Percentiles rank a stretch among this genome's conserved stretches.
These are phyloP conservation scores for Camellia sinensis DNA, from an alignment of 148 eudicot species.

Conservation along the genomic window DNA sequence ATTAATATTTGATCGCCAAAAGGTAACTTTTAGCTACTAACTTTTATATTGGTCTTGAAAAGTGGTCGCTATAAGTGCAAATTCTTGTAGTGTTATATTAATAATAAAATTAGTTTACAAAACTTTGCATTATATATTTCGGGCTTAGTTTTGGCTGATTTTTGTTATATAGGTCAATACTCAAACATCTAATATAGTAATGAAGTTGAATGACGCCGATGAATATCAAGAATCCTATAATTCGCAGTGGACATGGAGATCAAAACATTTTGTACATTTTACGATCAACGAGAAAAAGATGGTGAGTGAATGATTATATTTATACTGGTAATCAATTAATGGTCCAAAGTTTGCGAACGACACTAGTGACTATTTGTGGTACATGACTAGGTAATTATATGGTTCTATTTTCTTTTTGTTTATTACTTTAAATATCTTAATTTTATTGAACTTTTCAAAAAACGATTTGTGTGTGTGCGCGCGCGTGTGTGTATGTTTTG, in stretches of 20 bases:
- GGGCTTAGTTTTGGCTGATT: too few species aligned
- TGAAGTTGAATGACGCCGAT: conserved; percentile 11
- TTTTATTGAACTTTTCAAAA: not conserved
- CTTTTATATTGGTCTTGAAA: too few species aligned
- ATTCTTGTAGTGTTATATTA: too few species aligned
- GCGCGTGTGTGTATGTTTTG: not conserved
- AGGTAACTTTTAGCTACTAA: too few species aligned
- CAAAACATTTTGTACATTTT: conserved; percentile 16
- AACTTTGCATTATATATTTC: not conserved
- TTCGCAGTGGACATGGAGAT: conserved; percentile 29
- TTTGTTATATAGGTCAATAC: conserved; percentile 20
- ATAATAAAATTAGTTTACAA: not conserved
- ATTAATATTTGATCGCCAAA: too few species aligned
- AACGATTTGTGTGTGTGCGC: not conserved
- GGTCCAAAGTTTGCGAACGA: conserved; percentile 21
- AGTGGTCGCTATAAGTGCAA: too few species aligned
- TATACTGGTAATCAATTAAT: conserved; percentile 11
- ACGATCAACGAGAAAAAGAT: not conserved
- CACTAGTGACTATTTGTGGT: conserved; percentile 40
- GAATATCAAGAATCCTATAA: not conserved
- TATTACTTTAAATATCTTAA: too few species aligned
- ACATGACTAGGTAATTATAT: conserved; percentile 33
- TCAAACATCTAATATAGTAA: conserved; percentile 25
- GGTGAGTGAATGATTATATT: conserved; percentile 2
- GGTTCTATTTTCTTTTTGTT: not conserved